Evolutionary conservation across 2,329 filamentous ascomycete genomes (phyloP).

Genomic region (Neurospora sp.): DNA sequence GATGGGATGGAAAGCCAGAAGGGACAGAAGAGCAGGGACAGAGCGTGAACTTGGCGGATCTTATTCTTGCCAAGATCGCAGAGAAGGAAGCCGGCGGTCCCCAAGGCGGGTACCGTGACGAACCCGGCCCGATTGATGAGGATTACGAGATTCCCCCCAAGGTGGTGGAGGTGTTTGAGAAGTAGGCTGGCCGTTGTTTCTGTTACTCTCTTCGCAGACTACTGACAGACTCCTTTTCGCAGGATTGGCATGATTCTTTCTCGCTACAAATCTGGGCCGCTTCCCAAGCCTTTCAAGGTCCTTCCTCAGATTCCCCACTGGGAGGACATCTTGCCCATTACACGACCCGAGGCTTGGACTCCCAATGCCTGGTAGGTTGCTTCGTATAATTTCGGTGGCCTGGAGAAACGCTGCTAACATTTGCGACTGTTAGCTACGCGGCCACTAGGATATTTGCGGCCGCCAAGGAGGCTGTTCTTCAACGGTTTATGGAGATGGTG

Average conservation of each 20-base stretch:
- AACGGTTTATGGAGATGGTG: constrained; percentile 78
- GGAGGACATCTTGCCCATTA: constrained; percentile 44
- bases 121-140: constrained; percentile 50
- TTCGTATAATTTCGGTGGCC: too few relatives aligned
- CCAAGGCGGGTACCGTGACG: constrained; percentile 9
- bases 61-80: constrained; percentile 92
- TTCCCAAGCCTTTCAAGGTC: constrained; percentile 97
- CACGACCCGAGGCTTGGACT: constrained; percentile 35
- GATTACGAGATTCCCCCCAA: constrained; percentile 81
- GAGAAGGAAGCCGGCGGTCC: constrained; percentile 60
- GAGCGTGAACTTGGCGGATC: constrained; percentile 75
- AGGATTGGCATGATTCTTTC: constrained; percentile 81
- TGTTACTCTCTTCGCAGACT: constrained; percentile 8
- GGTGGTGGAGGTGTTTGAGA: constrained; percentile 88
- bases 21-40: constrained; percentile 36
- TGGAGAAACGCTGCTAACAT: not conserved
- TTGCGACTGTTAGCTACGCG: constrained; percentile 53
- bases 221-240: constrained; percentile 9
- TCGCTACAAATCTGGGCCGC: constrained; percentile 88
- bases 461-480: constrained; percentile 66
- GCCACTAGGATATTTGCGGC: constrained; percentile 90
- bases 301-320: constrained; percentile 86
- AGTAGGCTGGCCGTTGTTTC: constrained; percentile 39
- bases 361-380: constrained; percentile 43
- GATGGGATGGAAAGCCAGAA: constrained; percentile 37